phyloP scores from a whole-genome alignment of 208 protist genomes.

The Wallacemonas sp. region DNA sequence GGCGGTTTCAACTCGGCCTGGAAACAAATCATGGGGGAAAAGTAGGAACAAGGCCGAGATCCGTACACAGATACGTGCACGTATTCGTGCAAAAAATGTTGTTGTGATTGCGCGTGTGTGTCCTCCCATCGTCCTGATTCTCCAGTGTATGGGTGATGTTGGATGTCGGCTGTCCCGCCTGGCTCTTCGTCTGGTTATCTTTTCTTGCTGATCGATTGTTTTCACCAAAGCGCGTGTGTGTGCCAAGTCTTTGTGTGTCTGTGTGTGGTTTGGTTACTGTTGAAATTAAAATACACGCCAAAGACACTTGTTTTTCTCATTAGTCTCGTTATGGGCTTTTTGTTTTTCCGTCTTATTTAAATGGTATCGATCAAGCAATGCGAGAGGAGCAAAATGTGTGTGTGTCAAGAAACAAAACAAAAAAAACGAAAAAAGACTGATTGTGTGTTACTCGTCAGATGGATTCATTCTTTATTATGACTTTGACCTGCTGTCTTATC shows the following conservation, averaged over 20 bases:
- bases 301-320: background rate
- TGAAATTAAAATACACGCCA: background rate
- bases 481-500: background rate
- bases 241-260: background rate
- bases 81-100: too few relatives aligned
- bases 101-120: too few relatives aligned
- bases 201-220: too few relatives aligned
- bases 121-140: too few relatives aligned
- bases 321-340: background rate
- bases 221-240: too few relatives aligned
- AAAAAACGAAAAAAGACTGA: slow-evolving; percentile 23
- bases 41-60: too few relatives aligned
- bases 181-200: too few relatives aligned
- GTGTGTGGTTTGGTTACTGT: background rate
- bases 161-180: too few relatives aligned
- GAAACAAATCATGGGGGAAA: too few relatives aligned
- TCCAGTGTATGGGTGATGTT: too few relatives aligned
- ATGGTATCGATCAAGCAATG: slow-evolving; percentile 12
- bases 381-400: background rate
- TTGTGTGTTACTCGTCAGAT: slow-evolving; percentile 13
- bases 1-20: too few relatives aligned
- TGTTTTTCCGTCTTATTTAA: background rate
- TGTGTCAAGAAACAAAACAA: slow-evolving; percentile 19
- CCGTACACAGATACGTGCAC: too few relatives aligned
- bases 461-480: background rate